Evolutionary conservation across 1,284 basidiomycete species (phyloP).

Genomic region (Abortiporus biennis): DNA sequence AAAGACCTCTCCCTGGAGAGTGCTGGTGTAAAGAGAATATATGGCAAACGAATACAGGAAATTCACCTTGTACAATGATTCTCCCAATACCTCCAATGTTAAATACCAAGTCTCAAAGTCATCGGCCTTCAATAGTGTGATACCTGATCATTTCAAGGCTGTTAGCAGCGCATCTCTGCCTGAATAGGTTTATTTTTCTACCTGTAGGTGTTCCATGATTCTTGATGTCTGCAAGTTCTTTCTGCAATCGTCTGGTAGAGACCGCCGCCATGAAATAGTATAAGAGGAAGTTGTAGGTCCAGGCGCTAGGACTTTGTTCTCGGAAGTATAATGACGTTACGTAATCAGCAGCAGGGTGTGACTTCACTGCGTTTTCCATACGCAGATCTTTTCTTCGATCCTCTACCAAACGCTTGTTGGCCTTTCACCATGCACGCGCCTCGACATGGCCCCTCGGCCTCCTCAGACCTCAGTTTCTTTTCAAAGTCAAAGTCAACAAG

Average conservation of each 20-base stretch:
- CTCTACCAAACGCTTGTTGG: conserved; percentile 1
- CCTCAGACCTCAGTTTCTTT: conserved; percentile 9
- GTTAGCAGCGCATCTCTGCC: neutral
- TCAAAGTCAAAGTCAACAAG: conserved; percentile 6
- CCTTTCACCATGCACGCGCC: conserved; percentile 3
- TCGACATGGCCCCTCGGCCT: too few relatives aligned
- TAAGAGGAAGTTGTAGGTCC: too few relatives aligned
- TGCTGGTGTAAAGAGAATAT: neutral
- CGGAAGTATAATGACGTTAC: too few relatives aligned
- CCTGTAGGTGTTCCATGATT: conserved; percentile 69
- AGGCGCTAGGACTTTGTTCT: too few relatives aligned
- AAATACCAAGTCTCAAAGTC: conserved; percentile 72
- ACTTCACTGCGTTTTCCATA: too few relatives aligned
- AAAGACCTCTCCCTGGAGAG: conserved; percentile 61
- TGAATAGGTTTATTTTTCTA: conserved; percentile 17
- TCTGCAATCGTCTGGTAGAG: conserved; percentile 46
- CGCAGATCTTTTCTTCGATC: too few relatives aligned
- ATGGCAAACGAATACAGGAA: neutral
- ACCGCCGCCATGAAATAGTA: conserved; percentile 4
- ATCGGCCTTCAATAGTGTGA: conserved; percentile 62
- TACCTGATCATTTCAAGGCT: conserved; percentile 47
- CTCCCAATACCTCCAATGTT: conserved; percentile 73
- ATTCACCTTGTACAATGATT: conserved; percentile 64
- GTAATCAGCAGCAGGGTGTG: too few relatives aligned
- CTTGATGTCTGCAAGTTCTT: conserved; percentile 70